Evolutionary conservation across 768 basidiomycete genomes (phyloP).

Genomic region (Leccinellum luteum): DNA sequence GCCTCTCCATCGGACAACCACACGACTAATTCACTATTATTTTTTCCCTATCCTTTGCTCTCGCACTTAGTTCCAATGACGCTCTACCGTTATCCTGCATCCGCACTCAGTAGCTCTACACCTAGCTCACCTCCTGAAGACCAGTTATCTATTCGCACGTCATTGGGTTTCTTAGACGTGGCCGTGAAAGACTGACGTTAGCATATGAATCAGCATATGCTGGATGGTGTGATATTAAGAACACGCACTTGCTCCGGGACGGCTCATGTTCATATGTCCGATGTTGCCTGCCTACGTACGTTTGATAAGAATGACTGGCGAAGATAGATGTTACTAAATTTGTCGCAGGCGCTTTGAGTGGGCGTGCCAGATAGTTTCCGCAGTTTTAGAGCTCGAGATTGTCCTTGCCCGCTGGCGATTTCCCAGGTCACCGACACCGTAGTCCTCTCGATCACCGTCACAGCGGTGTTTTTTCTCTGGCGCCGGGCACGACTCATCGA

Average conservation of each 20-base stretch:
- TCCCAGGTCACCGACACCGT: constrained; percentile 19
- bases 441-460: constrained; percentile 11
- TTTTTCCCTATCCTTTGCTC: background rate
- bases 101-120: constrained; percentile 8
- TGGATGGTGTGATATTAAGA: constrained; percentile 11
- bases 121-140: constrained; percentile 1
- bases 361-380: background rate
- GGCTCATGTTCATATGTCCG: constrained; percentile 11
- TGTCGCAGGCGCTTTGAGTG: constrained; percentile 5
- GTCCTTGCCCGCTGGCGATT: constrained; percentile 15
- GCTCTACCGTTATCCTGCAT: background rate
- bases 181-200: constrained; percentile 5
- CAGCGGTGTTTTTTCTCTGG: constrained; percentile 10
- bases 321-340: constrained; percentile 12
- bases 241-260: constrained; percentile 3
- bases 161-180: constrained; percentile 3
- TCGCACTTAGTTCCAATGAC: background rate
- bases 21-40: background rate
- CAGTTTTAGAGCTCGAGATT: constrained; percentile 7
- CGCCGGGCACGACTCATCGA: background rate
- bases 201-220: background rate
- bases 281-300: constrained; percentile 5
- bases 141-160: constrained; percentile 11
- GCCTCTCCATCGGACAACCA: background rate
- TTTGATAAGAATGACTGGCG: background rate